Evolutionary conservation across 1,139 yeast genomes (phyloP), one percentile per base, ranked within the genome.

Genomic region (Scheffersomyces cryptocercus): DNA sequence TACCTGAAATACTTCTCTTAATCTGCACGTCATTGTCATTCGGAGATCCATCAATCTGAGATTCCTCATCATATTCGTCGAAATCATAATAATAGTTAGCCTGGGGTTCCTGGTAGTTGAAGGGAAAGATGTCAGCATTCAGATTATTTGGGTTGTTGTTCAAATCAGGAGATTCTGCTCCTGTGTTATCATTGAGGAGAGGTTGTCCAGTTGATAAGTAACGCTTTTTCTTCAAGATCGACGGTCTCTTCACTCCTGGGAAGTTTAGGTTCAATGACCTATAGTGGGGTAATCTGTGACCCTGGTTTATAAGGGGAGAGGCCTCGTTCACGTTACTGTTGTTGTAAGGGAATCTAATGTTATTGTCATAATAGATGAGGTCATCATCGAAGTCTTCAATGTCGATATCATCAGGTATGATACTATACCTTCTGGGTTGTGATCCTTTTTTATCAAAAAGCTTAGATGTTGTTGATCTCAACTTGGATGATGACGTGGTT

Each of bases 371-470:
- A 50, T 75, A 75, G 29, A 75, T 74, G 39, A 76, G 62, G 44
- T 79, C 82, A 44, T 80, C 85, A 50, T 79, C 84, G 51, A 79
- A 81, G 54, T 83, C 88, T 52, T 82, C 88, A 41, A 81, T 75
- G 57, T 82, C 85, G 12, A 82, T 74, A 56, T 82, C 86, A 56
- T 82, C 86, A 0, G 87, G 86, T 3, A 84, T 78, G 28, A 85
- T 86, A 26, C 89, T 84, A 54, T 85, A 85, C 38, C 91, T 67
- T 56, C 91, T 71, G 3, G 89, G 81, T 37, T 84, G 85, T 0
- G 86, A 78, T 0, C 89, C 89, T 48, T 80, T 84, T 16, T 82
- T 79, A 54, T 85, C 90, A 61, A 85, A 85, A 5, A 85, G 64
- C 47, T 83, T 81, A 1, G 89, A 84, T 0, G 90, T 84, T 1